Evolutionary conservation across 2,329 filamentous ascomycete genomes (phyloP).

Genomic region (Chrysosporium keratinophilum): DNA sequence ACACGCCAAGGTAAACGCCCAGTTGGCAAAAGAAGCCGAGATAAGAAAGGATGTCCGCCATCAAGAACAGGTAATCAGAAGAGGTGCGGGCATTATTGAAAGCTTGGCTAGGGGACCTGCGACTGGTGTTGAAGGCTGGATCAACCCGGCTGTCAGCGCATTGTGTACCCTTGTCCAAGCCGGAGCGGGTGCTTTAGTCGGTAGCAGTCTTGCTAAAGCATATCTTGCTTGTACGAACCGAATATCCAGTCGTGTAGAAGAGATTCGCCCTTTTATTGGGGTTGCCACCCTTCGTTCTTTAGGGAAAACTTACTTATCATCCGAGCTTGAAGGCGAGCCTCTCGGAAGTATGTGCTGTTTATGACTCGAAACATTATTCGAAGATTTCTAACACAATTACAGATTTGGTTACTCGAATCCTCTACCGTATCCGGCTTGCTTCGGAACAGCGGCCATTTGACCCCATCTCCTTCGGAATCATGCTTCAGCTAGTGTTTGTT

Average conservation of each 20-base stretch:
- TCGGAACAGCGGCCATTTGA: constrained; percentile 94
- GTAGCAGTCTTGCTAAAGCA: constrained; percentile 63
- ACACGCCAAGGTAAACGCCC: constrained; percentile 77
- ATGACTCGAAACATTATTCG: neutral
- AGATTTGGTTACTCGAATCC: constrained; percentile 68
- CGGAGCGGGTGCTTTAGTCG: constrained; percentile 71
- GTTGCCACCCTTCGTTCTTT: constrained; percentile 74
- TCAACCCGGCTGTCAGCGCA: constrained; percentile 65
- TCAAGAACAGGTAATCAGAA: constrained; percentile 60
- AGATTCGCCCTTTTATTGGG: constrained; percentile 71
- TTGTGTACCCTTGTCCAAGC: constrained; percentile 61
- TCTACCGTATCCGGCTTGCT: constrained; percentile 82
- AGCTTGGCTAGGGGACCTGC: constrained; percentile 76
- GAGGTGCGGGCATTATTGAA: constrained; percentile 76
- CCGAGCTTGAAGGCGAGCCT: constrained; percentile 65
- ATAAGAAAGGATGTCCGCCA: constrained; percentile 64
- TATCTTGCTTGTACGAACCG: constrained; percentile 72
- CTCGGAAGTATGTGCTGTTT: constrained; percentile 49
- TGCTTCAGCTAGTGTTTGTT: constrained; percentile 68
- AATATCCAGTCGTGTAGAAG: constrained; percentile 62
- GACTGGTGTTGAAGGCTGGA: constrained; percentile 82
- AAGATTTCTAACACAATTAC: constrained; percentile 1
- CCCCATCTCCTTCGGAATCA: constrained; percentile 73
- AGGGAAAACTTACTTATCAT: constrained; percentile 60
- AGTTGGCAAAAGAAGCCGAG: constrained; percentile 72